Conservation (phyloP, 257 asterid species). For the Penstemon newberryi region DNA sequence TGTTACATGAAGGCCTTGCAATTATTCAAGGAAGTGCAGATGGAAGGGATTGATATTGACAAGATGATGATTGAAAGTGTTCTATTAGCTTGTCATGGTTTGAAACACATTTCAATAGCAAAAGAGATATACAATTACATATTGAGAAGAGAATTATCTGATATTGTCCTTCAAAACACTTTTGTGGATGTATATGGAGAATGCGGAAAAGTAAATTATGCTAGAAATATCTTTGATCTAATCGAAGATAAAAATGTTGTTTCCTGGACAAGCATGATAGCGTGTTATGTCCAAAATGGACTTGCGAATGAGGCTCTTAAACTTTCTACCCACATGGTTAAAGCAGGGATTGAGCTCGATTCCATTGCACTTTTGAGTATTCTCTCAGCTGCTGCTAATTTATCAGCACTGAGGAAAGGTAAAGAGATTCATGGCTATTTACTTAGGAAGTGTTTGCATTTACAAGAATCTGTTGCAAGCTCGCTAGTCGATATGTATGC, state of each 20-base stretch:
- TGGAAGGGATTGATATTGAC: constrained; percentile 48
- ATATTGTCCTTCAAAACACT: constrained; percentile 51
- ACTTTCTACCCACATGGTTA: constrained; percentile 53
- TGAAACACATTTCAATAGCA: constrained; percentile 47
- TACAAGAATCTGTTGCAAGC: constrained; percentile 57
- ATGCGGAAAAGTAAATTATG: constrained; percentile 55
- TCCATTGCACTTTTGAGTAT: constrained; percentile 49
- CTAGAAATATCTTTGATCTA: constrained; percentile 40
- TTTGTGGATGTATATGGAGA: constrained; percentile 66
- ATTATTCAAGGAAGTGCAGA: constrained; percentile 37
- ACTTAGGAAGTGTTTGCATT: constrained; percentile 48
- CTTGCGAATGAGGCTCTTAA: constrained; percentile 64
- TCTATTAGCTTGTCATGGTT: constrained; percentile 64
- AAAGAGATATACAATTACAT: constrained; percentile 67
- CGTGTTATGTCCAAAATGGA: constrained; percentile 63
- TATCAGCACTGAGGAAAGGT: constrained; percentile 68
- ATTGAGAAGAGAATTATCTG: constrained; percentile 49
- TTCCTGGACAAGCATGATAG: constrained; percentile 79
- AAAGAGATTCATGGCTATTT: constrained; percentile 76
- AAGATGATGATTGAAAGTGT: constrained; percentile 63
- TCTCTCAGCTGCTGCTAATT: constrained; percentile 60
- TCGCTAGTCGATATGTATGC: constrained; percentile 79
- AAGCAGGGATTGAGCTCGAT: constrained; percentile 61
- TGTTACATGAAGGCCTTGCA: constrained; percentile 52
- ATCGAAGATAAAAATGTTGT: constrained; percentile 54